phyloP scores from a whole-genome alignment of 2,329 filamentous ascomycete genomes.

The Diaporthe destruens region DNA sequence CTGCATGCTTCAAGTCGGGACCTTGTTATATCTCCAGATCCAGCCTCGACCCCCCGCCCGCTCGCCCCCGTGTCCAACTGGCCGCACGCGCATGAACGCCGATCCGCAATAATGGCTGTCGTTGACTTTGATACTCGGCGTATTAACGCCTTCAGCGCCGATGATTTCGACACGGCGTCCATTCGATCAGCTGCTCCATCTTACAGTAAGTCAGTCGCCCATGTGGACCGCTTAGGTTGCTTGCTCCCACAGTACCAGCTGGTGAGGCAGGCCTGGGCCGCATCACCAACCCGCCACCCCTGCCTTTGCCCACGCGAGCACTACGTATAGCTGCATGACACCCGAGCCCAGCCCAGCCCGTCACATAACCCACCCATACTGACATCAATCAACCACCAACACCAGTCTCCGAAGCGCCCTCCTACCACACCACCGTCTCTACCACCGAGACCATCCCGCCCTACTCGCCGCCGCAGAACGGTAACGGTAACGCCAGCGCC shows the following conservation, averaged over 20 bases:
- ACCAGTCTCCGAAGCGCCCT: constrained; percentile 73
- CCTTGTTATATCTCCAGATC: constrained; percentile 4
- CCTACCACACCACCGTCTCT: constrained; percentile 67
- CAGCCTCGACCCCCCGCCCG: constrained; percentile 23
- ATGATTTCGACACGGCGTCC: constrained; percentile 76
- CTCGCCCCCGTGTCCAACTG: not conserved
- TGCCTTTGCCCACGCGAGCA: not conserved
- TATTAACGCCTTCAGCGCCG: constrained; percentile 49
- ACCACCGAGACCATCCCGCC: constrained; percentile 62
- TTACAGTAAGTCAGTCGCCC: constrained; percentile 67
- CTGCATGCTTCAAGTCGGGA: constrained; percentile 14
- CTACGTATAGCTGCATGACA: not conserved
- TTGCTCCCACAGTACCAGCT: too few species aligned
- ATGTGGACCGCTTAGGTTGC: not conserved
- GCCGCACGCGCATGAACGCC: constrained; percentile 6
- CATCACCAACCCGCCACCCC: not conserved
- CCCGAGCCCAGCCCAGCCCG: not conserved
- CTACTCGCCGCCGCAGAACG: constrained; percentile 58
- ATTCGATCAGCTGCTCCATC: constrained; percentile 77
- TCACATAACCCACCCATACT: constrained; percentile 10
- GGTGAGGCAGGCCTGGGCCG: not conserved
- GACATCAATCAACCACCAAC: constrained; percentile 7
- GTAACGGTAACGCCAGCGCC: constrained; percentile 3
- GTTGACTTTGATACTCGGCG: constrained; percentile 36
- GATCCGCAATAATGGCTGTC: constrained; percentile 32